A percentile compares a stretch with the other conserved stretches of the same genome.
phyloP scores from a whole-genome alignment of 169 alveolate genomes.

The Eimeria falciformis region DNA sequence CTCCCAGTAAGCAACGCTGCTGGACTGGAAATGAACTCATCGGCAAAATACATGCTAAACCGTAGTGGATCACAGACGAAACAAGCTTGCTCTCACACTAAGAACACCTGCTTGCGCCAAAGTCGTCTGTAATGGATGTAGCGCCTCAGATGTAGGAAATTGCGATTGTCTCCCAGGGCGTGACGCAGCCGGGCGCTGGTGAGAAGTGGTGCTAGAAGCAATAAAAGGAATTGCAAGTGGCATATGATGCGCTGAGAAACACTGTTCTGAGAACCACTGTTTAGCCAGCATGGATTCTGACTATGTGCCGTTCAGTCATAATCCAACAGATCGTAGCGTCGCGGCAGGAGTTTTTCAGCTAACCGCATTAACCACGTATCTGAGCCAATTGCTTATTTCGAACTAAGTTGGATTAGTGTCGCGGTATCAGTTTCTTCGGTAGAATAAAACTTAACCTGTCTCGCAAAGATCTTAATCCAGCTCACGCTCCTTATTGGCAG shows the following conservation, averaged over 20 bases:
- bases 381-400: constrained; percentile 80
- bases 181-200: constrained; percentile 18
- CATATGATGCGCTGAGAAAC: constrained; percentile 75
- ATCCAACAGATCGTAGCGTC: constrained; percentile 81
- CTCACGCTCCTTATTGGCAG: constrained; percentile 39
- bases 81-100: constrained; percentile 80
- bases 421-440: constrained; percentile 88
- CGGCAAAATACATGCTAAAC: constrained; percentile 75
- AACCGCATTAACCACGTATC: constrained; percentile 80
- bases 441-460: constrained; percentile 95
- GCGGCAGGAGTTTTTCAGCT: constrained; percentile 80
- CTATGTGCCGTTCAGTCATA: constrained; percentile 82
- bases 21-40: not conserved
- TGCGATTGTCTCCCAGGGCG: constrained; percentile 38
- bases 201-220: constrained; percentile 38
- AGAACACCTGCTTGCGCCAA: constrained; percentile 75
- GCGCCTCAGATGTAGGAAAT: constrained; percentile 53
- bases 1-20: not conserved
- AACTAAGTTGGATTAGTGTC: constrained; percentile 82
- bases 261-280: no score
- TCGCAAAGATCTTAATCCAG: constrained; percentile 93
- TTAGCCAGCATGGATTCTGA: constrained; percentile 81
- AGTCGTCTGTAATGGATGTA: constrained; percentile 78
- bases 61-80: constrained; percentile 78
- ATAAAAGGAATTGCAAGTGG: constrained; percentile 49